Conservation (phyloP, 169 alveolate species). For the Cryptosporidium baileyi region DNA sequence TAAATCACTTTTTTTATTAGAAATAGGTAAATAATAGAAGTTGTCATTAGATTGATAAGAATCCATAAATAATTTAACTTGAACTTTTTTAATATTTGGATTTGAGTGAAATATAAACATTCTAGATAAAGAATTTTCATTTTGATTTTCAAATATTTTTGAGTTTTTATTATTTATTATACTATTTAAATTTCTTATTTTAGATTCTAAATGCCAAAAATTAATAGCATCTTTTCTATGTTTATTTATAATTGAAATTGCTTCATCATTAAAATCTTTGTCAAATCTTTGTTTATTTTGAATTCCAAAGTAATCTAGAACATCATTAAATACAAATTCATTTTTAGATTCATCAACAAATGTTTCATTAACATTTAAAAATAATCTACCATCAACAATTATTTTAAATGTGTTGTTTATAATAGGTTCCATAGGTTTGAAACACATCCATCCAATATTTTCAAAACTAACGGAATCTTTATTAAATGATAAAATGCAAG, state of each 20-base stretch:
- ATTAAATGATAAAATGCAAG: neutral
- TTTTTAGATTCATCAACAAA: neutral
- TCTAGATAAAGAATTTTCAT: neutral
- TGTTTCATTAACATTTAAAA: slow-evolving; percentile 16
- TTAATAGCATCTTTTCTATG: slow-evolving; percentile 20
- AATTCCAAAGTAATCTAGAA: slow-evolving; percentile 23
- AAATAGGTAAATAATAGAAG: slow-evolving; percentile 1
- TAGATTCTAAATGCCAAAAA: slow-evolving; percentile 36
- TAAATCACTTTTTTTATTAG: slow-evolving; percentile 13
- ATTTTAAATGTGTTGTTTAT: neutral
- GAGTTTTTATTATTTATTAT: neutral
- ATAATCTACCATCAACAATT: slow-evolving; percentile 56
- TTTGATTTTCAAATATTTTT: neutral
- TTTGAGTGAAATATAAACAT: slow-evolving; percentile 37
- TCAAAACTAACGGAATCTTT: neutral
- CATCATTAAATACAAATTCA: slow-evolving; percentile 25
- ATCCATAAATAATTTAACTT: neutral
- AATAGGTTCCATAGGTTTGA: neutral
- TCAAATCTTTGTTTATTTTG: neutral
- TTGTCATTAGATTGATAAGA: neutral
- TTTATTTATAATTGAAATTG: neutral
- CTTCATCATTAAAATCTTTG: slow-evolving; percentile 1
- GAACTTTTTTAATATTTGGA: neutral
- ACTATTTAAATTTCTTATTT: slow-evolving; percentile 12
- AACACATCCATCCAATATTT: slow-evolving; percentile 41